A percentile compares a stretch with the other conserved stretches of the same genome.
Evolutionary conservation across 805 yeast genomes (phyloP).

Genomic region (Barnettozyma populi): DNA sequence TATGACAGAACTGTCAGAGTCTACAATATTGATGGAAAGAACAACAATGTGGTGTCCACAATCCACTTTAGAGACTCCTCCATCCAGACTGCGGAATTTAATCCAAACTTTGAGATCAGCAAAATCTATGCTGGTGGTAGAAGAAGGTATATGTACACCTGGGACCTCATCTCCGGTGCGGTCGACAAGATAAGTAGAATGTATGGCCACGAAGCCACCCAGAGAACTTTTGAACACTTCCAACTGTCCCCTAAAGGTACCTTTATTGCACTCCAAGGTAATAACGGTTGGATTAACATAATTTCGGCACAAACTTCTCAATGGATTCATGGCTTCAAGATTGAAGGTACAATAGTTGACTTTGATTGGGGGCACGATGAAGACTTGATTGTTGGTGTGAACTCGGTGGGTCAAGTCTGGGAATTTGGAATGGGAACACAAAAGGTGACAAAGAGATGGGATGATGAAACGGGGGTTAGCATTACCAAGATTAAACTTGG

Average conservation of each 20-base stretch:
- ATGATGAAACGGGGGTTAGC: constrained; percentile 80
- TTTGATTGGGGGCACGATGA: constrained; percentile 57
- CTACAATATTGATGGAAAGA: constrained; percentile 85
- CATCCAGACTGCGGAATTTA: constrained; percentile 68
- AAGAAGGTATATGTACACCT: constrained; percentile 84
- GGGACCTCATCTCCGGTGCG: constrained; percentile 74
- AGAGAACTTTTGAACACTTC: constrained; percentile 83
- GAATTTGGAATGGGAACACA: constrained; percentile 59
- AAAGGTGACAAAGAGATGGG: constrained; percentile 64
- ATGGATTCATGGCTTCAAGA: constrained; percentile 80
- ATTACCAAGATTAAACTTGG: constrained; percentile 74
- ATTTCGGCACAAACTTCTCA: constrained; percentile 75
- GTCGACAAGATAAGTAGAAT: constrained; percentile 82
- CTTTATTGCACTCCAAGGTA: constrained; percentile 72
- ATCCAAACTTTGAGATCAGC: constrained; percentile 37
- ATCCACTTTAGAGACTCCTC: constrained; percentile 77
- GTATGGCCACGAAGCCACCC: constrained; percentile 87
- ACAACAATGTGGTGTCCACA: constrained; percentile 76
- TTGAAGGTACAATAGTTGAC: constrained; percentile 83
- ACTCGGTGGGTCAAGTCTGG: constrained; percentile 82
- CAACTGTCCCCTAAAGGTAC: constrained; percentile 68
- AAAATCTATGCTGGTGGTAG: constrained; percentile 83
- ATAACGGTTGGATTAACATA: constrained; percentile 87
- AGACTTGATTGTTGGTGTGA: constrained; percentile 50
- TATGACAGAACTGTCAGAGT: constrained; percentile 84